phyloP scores from a whole-genome alignment of 768 basidiomycete species.

The Mycena floridula region DNA sequence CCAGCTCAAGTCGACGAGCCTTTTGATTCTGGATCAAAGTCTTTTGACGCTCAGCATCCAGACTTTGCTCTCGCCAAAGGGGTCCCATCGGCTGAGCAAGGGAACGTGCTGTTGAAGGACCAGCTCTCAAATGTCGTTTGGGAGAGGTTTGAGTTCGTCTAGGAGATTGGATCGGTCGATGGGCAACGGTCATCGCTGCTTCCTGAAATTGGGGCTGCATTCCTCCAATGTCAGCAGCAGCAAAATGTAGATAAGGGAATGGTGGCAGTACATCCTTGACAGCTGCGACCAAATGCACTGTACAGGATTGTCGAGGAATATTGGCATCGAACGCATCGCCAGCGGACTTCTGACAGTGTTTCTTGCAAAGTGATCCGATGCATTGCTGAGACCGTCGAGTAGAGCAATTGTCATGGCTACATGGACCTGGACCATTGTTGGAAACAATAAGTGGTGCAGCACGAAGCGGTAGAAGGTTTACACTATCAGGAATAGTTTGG shows the following conservation, averaged over 20 bases:
- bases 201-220: background rate
- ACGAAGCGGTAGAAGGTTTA: background rate
- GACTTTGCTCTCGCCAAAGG: background rate
- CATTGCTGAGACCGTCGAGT: too few species aligned
- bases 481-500: background rate
- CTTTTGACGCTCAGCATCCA: background rate
- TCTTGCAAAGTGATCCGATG: too few species aligned
- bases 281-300: background rate
- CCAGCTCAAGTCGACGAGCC: background rate
- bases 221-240: background rate
- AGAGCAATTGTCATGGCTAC: too few species aligned
- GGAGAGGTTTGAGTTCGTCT: background rate
- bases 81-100: background rate
- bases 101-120: background rate
- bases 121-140: background rate
- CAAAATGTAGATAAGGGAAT: background rate
- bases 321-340: too few species aligned
- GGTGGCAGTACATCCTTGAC: background rate
- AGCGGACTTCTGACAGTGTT: too few species aligned
- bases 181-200: too few species aligned
- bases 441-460: too few species aligned
- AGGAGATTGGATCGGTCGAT: background rate
- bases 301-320: too few species aligned
- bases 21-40: background rate
- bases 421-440: too few species aligned